These are phyloP conservation scores for Coleophoma cylindrospora DNA, from an alignment of 2,329 filamentous ascomycete species.

Conservation along the genomic window DNA sequence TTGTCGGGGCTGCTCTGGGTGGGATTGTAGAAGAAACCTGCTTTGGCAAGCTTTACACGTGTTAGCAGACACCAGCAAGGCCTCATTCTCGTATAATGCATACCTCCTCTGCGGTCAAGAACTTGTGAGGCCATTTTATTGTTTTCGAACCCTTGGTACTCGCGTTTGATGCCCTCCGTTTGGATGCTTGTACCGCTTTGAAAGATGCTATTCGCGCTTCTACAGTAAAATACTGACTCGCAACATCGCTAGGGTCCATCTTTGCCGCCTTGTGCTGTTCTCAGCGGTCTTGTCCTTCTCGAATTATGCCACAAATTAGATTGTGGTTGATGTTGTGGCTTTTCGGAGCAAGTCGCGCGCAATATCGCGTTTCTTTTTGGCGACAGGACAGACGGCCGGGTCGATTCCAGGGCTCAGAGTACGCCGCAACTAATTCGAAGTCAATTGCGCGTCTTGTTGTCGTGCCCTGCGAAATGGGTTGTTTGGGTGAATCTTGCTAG, in stretches of 20 bases:
- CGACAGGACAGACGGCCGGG: no score
- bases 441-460: no score
- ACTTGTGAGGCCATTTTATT: conserved; percentile 74
- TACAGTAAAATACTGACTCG: conserved; percentile 54
- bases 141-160: conserved; percentile 52
- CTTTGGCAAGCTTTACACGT: conserved; percentile 67
- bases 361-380: no score
- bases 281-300: no score
- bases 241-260: conserved; percentile 19
- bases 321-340: no score
- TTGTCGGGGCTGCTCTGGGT: conserved; percentile 75
- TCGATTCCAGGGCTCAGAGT: no score
- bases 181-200: conserved; percentile 53
- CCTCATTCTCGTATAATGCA: neutral
- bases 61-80: conserved; percentile 7
- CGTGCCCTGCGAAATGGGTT: no score
- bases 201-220: conserved; percentile 81
- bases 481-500: no score
- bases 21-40: conserved; percentile 88
- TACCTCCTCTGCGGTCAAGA: conserved; percentile 61
- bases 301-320: no score
- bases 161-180: conserved; percentile 65
- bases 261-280: neutral
- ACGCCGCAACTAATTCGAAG: no score
- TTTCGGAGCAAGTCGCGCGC: no score